phyloP scores from a whole-genome alignment of 2,329 filamentous ascomycete genomes.

The Pseudocercospora musae region DNA sequence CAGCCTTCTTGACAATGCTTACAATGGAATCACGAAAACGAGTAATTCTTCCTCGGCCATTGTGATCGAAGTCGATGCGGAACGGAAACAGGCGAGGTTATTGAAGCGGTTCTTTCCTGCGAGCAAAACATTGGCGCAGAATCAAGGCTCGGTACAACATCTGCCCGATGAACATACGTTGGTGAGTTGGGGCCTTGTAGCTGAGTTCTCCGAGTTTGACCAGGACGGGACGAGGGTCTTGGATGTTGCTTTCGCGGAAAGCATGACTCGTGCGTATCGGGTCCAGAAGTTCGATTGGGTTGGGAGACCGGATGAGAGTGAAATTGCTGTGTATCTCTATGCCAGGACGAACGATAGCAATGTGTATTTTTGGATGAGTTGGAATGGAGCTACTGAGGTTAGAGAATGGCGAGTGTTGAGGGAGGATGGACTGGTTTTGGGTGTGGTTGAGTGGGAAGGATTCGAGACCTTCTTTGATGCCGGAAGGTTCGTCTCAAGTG shows the following conservation, averaged over 20 bases:
- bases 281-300: constrained; percentile 2
- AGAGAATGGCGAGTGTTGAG: constrained; percentile 27
- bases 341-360: background rate
- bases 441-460: background rate
- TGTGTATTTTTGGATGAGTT: constrained; percentile 28
- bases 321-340: constrained; percentile 5
- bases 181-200: constrained; percentile 14
- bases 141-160: constrained; percentile 36
- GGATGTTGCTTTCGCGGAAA: constrained; percentile 35
- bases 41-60: constrained; percentile 3
- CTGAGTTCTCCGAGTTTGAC: constrained; percentile 11
- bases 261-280: constrained; percentile 13
- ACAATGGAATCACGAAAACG: background rate
- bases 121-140: background rate
- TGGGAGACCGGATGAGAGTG: background rate
- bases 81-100: background rate
- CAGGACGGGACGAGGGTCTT: constrained; percentile 17
- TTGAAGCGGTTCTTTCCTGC: background rate
- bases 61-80: background rate
- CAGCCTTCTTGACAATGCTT: background rate
- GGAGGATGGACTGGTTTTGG: background rate
- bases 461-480: constrained; percentile 10
- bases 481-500: background rate
- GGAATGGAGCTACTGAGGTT: constrained; percentile 41
- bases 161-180: constrained; percentile 36